Evolutionary conservation across 805 yeast species (phyloP).

Genomic region (Metschnikowia noctiluminum): DNA sequence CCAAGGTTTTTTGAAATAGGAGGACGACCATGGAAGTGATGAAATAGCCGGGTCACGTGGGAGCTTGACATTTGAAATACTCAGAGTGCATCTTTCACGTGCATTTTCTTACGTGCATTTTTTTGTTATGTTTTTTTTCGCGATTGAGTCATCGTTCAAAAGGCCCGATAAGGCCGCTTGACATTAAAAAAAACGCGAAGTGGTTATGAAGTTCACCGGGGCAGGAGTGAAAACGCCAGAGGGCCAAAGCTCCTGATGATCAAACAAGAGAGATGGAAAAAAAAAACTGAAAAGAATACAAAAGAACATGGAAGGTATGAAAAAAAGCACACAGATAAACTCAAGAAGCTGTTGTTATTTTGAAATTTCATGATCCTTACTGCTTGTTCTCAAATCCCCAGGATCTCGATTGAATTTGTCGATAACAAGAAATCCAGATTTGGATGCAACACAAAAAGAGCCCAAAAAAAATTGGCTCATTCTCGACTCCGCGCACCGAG

Average conservation of each 20-base stretch:
- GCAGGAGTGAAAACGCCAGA: background rate
- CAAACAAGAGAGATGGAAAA: no score
- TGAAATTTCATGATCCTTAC: background rate
- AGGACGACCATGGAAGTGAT: no score
- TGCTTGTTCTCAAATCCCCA: background rate
- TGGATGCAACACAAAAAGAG: background rate
- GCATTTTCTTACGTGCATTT: no score
- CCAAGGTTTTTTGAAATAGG: background rate
- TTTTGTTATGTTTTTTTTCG: no score
- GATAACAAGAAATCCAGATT: background rate
- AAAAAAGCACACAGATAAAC: no score
- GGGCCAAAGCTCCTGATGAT: no score
- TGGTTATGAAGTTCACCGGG: background rate
- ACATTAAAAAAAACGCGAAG: background rate
- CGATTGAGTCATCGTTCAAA: no score
- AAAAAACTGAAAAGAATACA: no score
- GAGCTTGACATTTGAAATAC: slow-evolving; percentile 1
- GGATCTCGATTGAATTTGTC: background rate
- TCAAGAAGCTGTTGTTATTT: background rate
- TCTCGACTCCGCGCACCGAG: background rate
- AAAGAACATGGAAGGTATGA: no score
- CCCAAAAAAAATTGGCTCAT: background rate
- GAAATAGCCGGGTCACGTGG: slow-evolving; percentile 1
- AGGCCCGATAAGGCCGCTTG: no score
- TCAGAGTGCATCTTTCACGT: background rate